Base-by-base conservation (phyloP, 2,329 filamentous ascomycete species). In the Penicillium sp. region DNA sequence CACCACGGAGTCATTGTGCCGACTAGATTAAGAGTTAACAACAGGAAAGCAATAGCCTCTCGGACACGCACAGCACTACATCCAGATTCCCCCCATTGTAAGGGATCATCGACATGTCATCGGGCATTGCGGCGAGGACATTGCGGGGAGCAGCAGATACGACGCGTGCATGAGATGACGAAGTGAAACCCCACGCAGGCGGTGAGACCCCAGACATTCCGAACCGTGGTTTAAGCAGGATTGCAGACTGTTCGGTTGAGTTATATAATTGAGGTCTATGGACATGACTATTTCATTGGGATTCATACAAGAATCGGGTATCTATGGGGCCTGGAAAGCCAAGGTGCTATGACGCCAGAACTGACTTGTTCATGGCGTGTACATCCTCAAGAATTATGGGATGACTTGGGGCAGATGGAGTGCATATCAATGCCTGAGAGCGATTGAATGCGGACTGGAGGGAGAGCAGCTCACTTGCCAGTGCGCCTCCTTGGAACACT, bases 1-100 rank as follows among this genome's bases (percentile, higher is more conserved):
- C 30, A 98, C 92, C 40, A 98, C 81, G 14, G 89, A 84, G 67
- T 95, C 87, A 58, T 86, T 84, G 63, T 95, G 88, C 45, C 90
- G 92, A 35, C 92, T 96, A 13, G 12, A 55, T 32, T 9, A 32
- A 25, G 29, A 11, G 37, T 57, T 41, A 55, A 50, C 33, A 23
- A 25, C 14, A 35, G 35, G 2, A 34, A 16, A 22, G 28, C 33
- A 27, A 30, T 11, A 29, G 22, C 14, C 12, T 18, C 32, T 10
- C 22, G 37, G 25, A 39, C n/a, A 50, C 66, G 59, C 56, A 71
- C 67, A 71, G 55, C 33, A 70, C 68, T 41, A 71, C 55, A 37
- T 70, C 65, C 28, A 60, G 59, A 45, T 67, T 68, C 12, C 59
- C 59, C 13, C 61, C 62, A 49, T 60, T 58, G 37, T 68, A 67